Evolutionary conservation across 2,329 filamentous ascomycete genomes (phyloP), one percentile per base, ranked within the genome.

Genomic region (Penicillium sp.): DNA sequence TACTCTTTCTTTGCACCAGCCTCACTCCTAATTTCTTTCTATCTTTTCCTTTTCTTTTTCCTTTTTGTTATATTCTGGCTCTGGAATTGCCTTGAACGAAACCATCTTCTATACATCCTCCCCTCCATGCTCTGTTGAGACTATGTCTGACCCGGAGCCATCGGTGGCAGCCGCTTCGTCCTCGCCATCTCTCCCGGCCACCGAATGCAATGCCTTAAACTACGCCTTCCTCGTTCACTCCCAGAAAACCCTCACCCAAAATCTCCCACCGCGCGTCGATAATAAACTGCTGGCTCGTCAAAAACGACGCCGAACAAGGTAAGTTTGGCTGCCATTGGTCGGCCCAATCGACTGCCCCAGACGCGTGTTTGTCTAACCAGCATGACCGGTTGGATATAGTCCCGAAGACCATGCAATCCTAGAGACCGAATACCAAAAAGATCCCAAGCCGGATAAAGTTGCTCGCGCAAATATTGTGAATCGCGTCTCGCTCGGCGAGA

Each of bases 401-500:
- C 88, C 90, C 41, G 90, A 93, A 75, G 93, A 98, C 78, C 93
- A 96, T 79, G 85, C 88, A 52, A 85, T 96, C 52, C 86, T 97
- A 59, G 93, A 97, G 75, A 84, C 89, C 35, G 91, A 93, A 57
- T 97, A 96, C 72, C 83, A 85, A 66, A 84, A 82, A 60, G 96
- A 97, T 73, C 86, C 91, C 7, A 97, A 96, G 75, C 93, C 93
- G 33, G 93, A 96, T 79, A 97, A 96, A 77, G 84, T 87, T 55
- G 89, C 91, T 74, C 90, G 93, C 77, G 83, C 90, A 47, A 87
- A 88, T 57, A 92, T 98, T 62, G 91, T 96, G 58, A 85, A 86
- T 76, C 90, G 87, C 75, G 92, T 97, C 59, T 89, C 90, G 24
- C 82, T 98, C 62, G 93, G 90, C 64, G 93, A 97, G 79, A 97